Conservation (phyloP, 352 stramenopile genomes). For the Saprolegnia parasitica region DNA sequence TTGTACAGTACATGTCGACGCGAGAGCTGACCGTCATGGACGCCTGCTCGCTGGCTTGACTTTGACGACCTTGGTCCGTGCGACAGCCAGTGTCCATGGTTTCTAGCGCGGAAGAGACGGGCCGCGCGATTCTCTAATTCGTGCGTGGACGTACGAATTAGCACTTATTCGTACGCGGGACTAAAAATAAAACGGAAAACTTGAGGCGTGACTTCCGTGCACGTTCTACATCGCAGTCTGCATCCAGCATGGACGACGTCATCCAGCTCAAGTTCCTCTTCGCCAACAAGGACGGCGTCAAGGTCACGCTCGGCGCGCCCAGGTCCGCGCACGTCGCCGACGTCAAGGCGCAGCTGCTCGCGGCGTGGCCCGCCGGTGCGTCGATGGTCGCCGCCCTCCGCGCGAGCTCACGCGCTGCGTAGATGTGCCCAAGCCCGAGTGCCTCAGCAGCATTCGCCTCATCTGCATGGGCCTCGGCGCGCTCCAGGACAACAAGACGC, state of each 20-base stretch:
- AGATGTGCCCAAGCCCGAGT: conserved; percentile 48
- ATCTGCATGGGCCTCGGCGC: conserved; percentile 95
- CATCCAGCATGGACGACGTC: conserved; percentile 31
- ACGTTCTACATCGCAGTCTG: not conserved
- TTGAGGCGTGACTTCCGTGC: not conserved
- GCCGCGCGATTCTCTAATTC: no score
- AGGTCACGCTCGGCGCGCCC: conserved; percentile 55
- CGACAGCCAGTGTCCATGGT: no score
- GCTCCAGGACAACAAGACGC: conserved; percentile 85
- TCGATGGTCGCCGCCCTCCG: conserved; percentile 1
- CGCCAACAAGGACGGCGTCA: conserved; percentile 72
- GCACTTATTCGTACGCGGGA: no score
- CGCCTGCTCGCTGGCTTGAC: no score
- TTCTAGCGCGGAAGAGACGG: no score
- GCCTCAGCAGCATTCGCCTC: conserved; percentile 72
- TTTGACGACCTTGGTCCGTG: no score
- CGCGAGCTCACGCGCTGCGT: not conserved
- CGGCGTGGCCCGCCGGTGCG: conserved; percentile 58
- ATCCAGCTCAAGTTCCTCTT: conserved; percentile 82
- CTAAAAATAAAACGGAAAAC: not conserved
- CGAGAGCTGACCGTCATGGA: no score
- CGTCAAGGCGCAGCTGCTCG: conserved; percentile 65
- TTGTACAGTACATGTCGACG: no score
- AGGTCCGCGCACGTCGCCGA: conserved; percentile 44
- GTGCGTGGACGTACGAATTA: no score